A percentile compares a stretch with the other conserved stretches of the same genome.
These are phyloP conservation scores for Boletus mariae DNA, from an alignment of 1,284 basidiomycete genomes.

Conservation along the genomic window DNA sequence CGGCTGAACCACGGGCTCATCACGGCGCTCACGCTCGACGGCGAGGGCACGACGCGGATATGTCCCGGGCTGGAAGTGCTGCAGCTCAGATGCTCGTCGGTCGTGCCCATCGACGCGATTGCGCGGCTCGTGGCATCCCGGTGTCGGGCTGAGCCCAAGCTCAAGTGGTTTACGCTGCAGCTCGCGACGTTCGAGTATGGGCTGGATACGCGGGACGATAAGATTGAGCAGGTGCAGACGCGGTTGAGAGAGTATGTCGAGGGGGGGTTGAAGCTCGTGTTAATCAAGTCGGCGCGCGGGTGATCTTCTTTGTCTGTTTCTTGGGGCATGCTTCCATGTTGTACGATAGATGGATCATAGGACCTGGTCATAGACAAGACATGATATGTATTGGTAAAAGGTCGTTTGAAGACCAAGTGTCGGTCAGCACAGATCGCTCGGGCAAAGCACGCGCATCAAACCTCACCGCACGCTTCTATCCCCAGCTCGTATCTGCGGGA, in stretches of 20 bases:
- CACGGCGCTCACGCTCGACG: conserved; percentile 15
- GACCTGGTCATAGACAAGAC: too few relatives aligned
- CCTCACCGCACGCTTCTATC: too few relatives aligned
- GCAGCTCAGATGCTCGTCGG: conserved; percentile 27
- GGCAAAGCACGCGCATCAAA: too few relatives aligned
- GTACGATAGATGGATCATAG: too few relatives aligned
- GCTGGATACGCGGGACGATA: conserved; percentile 27
- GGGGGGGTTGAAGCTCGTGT: not conserved
- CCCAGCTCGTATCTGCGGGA: too few relatives aligned
- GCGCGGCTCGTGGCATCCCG: conserved; percentile 27
- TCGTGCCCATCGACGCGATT: conserved; percentile 24
- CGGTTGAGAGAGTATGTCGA: conserved; percentile 3
- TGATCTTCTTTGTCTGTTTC: not conserved
- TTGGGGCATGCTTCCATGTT: not conserved
- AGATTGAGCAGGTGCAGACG: conserved; percentile 1
- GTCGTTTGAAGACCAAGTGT: too few relatives aligned
- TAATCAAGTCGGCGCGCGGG: not conserved
- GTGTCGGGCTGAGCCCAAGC: conserved; percentile 6
- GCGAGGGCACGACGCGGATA: not conserved
- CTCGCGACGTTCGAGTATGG: conserved; percentile 31
- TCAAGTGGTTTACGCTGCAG: conserved; percentile 25
- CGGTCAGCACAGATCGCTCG: too few relatives aligned
- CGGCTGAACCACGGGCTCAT: conserved; percentile 32
- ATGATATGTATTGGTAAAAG: too few relatives aligned
- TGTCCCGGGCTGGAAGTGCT: conserved; percentile 29